Base-by-base conservation (phyloP, 1,139 yeast species). In the Candida tropicalis region DNA sequence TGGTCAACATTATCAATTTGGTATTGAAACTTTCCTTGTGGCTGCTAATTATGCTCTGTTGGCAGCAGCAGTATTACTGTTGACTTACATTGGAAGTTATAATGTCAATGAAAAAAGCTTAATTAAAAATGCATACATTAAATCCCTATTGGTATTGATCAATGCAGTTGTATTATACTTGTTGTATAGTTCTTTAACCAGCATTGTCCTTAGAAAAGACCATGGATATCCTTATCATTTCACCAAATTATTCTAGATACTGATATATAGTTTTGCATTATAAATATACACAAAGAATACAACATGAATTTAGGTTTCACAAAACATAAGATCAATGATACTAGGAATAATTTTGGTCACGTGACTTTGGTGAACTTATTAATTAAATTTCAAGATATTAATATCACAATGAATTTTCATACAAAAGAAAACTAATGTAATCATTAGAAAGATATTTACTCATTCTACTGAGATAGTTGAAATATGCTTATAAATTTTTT, bases 1-100 rank as follows among this genome's bases (percentile, higher is more conserved):
- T 5, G 88, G 87, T 1, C 60, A 64, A 6, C 77, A 74, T 45
- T 81, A 80, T 66, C 93, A 85, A 59, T 81, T 84, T 60, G 93
- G 93, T 1, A 62, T 77, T 4, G 95, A 86, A 58, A 72, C 82
- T 2, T 55, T 79, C 5, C 57, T 80, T 8, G 73, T 84, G 3
- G 76, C 79, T 0, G 58, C 59, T 3, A 64, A 71, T 42, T 87
- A 86, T 55, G 50, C 73, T 10, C 50, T 61, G 0, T 64, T 83
- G 53, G 77, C 75, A 3, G 43, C 61, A 1, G 46, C 72, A 5
- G 45, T 77, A 9, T 51, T 79, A n/a, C 38, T 57, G 1, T 56
- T 84, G 41, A 65, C 73, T 2, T 58, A 62, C 39, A 43, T 73
- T 41, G 78, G 78, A 2, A 48, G 47, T 3, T 68, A 68, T 51